A percentile compares a stretch with the other conserved stretches of the same genome.
Evolutionary conservation across 192 early-diverging fungal genomes (phyloP).

Genomic region (Coemansia sp.): DNA sequence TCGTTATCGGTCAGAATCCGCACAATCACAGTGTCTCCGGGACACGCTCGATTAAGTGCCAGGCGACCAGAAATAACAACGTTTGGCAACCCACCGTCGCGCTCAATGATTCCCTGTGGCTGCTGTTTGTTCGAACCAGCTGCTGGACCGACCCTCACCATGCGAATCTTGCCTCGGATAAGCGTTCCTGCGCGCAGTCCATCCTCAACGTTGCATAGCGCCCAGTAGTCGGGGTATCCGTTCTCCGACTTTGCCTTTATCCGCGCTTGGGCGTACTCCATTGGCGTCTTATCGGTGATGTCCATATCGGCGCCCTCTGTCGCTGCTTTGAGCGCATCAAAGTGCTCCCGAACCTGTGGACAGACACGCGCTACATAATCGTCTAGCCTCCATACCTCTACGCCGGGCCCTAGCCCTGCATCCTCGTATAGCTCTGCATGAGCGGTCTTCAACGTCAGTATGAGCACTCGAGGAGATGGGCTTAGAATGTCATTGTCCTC

Average conservation of each 20-base stretch:
- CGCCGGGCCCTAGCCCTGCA: slow-evolving; percentile 12
- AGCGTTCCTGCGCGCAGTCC: slow-evolving; percentile 45
- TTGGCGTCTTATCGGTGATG: slow-evolving; percentile 31
- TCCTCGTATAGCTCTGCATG: background rate
- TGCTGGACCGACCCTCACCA: slow-evolving; percentile 11
- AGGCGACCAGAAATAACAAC: slow-evolving; percentile 65
- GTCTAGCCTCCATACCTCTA: slow-evolving; percentile 28
- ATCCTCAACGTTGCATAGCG: slow-evolving; percentile 27
- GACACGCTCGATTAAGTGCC: slow-evolving; percentile 48
- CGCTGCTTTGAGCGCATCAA: slow-evolving; percentile 55
- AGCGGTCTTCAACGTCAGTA: slow-evolving; percentile 30
- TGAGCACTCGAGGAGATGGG: slow-evolving; percentile 28
- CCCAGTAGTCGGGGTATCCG: slow-evolving; percentile 21
- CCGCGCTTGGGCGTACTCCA: slow-evolving; percentile 36
- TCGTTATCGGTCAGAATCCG: slow-evolving; percentile 49
- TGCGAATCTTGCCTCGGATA: slow-evolving; percentile 39
- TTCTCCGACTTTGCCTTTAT: slow-evolving; percentile 23
- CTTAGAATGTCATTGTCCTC: background rate
- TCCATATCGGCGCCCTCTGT: slow-evolving; percentile 57
- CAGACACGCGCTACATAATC: slow-evolving; percentile 48
- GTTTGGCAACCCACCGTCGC: slow-evolving; percentile 48
- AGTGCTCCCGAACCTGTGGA: slow-evolving; percentile 52
- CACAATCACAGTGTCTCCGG: slow-evolving; percentile 69
- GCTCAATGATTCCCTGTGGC: slow-evolving; percentile 34
- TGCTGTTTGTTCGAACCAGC: background rate